Conservation (phyloP, 331 rosid species). For the Rosa hybrid region DNA sequence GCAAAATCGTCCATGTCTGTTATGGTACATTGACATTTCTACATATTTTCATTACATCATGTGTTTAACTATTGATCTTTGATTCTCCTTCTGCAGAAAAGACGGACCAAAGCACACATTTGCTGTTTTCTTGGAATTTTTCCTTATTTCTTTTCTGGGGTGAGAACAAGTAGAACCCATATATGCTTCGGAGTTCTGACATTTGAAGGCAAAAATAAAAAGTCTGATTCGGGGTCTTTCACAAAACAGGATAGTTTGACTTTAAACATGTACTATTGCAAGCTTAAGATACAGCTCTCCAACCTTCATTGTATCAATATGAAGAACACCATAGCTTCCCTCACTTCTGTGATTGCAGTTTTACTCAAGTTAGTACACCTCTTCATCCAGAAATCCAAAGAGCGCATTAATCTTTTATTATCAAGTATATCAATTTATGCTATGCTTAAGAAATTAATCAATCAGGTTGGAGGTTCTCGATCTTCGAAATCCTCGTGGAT, state of each 20-base stretch:
- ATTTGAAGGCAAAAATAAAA: neutral
- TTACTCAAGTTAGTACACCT: constrained; percentile 42
- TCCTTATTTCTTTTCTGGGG: constrained; percentile 75
- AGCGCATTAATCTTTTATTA: neutral
- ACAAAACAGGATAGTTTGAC: constrained; percentile 50
- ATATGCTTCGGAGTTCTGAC: constrained; percentile 4
- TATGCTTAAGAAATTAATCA: neutral
- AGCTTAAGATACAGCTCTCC: constrained; percentile 76
- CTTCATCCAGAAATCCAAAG: neutral
- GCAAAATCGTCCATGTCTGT: neutral
- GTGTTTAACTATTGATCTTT: neutral
- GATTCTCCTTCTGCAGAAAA: constrained; percentile 40
- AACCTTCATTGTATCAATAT: constrained; percentile 55
- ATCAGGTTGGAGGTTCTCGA: constrained; percentile 53
- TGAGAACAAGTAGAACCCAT: constrained; percentile 29
- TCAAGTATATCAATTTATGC: neutral
- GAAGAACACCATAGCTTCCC: constrained; percentile 57
- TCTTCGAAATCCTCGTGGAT: constrained; percentile 43
- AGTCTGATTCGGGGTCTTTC: neutral
- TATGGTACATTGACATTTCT: neutral
- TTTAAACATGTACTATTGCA: constrained; percentile 63
- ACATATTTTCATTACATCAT: neutral
- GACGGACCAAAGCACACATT: constrained; percentile 63
- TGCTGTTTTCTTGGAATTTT: constrained; percentile 61
- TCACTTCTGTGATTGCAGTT: constrained; percentile 69